Base-by-base conservation (phyloP, 345 rosid species). In the Aethionema arabicum region DNA sequence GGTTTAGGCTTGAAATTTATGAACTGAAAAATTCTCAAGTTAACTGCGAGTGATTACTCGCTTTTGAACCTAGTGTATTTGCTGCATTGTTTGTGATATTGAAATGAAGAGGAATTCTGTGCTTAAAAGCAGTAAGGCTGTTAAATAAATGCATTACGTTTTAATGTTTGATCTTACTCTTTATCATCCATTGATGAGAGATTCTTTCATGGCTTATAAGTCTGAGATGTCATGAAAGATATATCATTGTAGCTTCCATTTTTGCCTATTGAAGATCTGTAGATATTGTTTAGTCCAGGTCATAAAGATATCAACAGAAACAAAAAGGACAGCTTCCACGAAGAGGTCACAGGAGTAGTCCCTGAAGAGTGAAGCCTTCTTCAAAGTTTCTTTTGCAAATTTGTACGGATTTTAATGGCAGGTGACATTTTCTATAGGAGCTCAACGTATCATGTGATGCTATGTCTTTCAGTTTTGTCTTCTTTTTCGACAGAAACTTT, bases 31-130 rank as follows among this genome's bases (percentile, higher is more conserved):
- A 48, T 36, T 39, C 41, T 63, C 59, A 56, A 50, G 69, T 57
- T 57, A 48, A 64, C 56, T 48, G 65, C 32, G 32, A 37, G 36
- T 63, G 44, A 11, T 69, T 27, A 70, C 55, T 33, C 35, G 8
- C 69, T 63, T 57, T 63, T 30, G 30, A 36, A 42, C 50, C 57
- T 56, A 32, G 3, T 63, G 95, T 96, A 65, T 65, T 55, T 58
- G 61, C 58, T 71, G 44, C 66, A 65, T 31, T 71, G 52, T 52
- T 52, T 58, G 49, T 52, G 31, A 51, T 43, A 43, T 44, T 38
- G 66, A 59, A 71, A 64, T 64, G 56, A 58, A 65, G 55, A 64
- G 54, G 66, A 57, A 64, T 35, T 57, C 60, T 56, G 48, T 49
- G 59, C 46, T 70, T 43, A 43, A 37, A 37, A 15, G 29, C 48